A percentile compares a stretch with the other conserved stretches of the same genome.
Evolutionary conservation across 1,284 basidiomycete species (phyloP).

Genomic region (Sporisorium sorghi): DNA sequence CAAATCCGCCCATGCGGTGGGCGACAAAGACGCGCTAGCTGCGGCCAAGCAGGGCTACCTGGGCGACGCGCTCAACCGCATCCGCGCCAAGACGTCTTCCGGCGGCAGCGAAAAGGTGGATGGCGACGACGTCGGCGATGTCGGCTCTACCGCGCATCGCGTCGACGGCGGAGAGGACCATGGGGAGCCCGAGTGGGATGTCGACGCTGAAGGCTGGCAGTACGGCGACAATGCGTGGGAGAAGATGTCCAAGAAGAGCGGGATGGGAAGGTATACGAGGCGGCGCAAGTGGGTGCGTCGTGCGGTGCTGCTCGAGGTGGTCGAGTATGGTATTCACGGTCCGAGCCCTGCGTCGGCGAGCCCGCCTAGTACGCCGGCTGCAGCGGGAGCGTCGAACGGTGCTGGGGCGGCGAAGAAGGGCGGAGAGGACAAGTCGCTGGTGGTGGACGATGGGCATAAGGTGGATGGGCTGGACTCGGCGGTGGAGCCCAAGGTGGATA

Average conservation of each 20-base stretch:
- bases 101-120: background rate
- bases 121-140: slow-evolving; percentile 24
- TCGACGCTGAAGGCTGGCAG: slow-evolving; percentile 90
- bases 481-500: slow-evolving; percentile 5
- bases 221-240: slow-evolving; percentile 98
- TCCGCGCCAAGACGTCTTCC: slow-evolving; percentile 24
- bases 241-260: slow-evolving; percentile 78
- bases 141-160: slow-evolving; percentile 27
- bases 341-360: slow-evolving; percentile 14
- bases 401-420: slow-evolving; percentile 11
- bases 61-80: slow-evolving; percentile 44
- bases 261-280: slow-evolving; percentile 77
- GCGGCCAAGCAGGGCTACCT: slow-evolving; percentile 49
- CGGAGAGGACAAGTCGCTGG: no score
- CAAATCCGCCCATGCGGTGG: slow-evolving; percentile 20
- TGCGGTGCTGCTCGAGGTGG: slow-evolving; percentile 69
- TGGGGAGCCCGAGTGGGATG: slow-evolving; percentile 68
- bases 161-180: slow-evolving; percentile 5
- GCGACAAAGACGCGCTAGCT: slow-evolving; percentile 34
- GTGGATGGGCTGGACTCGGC: slow-evolving; percentile 17
- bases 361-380: no score
- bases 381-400: no score
- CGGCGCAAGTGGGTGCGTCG: slow-evolving; percentile 70
- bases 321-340: slow-evolving; percentile 53
- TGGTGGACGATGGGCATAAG: slow-evolving; percentile 11